Evolutionary conservation across 306 rosid species (phyloP), one percentile per base, ranked within the genome.

Genomic region (Ormosia emarginata): DNA sequence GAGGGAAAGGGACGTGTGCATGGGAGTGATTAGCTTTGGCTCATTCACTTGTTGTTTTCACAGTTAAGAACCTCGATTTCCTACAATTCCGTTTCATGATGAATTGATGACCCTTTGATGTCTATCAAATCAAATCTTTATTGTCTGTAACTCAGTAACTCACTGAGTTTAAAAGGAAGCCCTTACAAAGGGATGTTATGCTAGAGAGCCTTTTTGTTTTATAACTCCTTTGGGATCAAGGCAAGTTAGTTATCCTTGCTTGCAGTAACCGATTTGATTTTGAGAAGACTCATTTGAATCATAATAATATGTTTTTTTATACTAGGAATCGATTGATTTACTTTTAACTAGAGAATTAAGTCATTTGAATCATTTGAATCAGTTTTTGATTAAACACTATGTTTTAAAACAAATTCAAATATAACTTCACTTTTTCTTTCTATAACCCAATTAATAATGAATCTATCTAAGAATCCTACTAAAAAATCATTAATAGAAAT

Each of bases 1-100:
- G 88, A 79, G 66, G 59, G 98, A 94, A 92, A 94, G 90, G 90
- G 97, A 94, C 96, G 82, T 91, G 90, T 94, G 98, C 97, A 92
- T 92, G 97, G 89, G 90, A 84, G 93, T 86, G 90, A 92, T 92
- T 86, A 92, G 88, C 90, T 88, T 91, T 93, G 89, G 81, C 75
- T 86, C 93, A 89, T 85, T 90, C 97, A 94, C 53, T 72, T 44
- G 98, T 92, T 86, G 91, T 88, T 94, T 89, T 94, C 98, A 87
- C 81, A 86, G 64, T 92, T 91, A 89, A 83, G 81, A 72, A 74
- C 87, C 96, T 93, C 86, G 96, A 32, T 87, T 90, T 53, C 59
- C 93, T 86, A 91, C 94, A 93, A 91, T 93, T 93, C 96, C 92
- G 85, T 88, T 79, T 84, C 80, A 32, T 65, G 29, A 80, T 78